Base-by-base conservation (phyloP, 495 filamentous ascomycete genomes). In the Xylaria sp. region DNA sequence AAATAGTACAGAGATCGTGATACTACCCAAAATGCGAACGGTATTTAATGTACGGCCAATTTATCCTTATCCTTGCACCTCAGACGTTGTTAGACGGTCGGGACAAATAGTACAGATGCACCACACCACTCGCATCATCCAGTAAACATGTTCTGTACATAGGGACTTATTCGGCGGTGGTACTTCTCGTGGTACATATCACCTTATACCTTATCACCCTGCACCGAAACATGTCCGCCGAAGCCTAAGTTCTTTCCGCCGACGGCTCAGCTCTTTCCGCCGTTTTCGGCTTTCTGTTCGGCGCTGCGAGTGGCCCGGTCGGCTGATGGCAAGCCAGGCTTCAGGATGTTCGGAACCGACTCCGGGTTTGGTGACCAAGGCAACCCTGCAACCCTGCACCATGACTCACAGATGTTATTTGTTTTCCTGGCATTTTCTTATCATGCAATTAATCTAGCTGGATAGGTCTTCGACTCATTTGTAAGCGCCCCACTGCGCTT, bases 291-390 rank as follows among this genome's bases (percentile, higher is more conserved):
- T 19, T 7, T 58, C 0, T 5, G n/a, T n/a, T n/a, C n/a, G n/a
- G n/a, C n/a, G n/a, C n/a, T n/a, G n/a, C n/a, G 1, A 43, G 59
- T 26, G 59, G 59, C 19, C 53, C 6, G 8, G 11, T 17, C 12
- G 3, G 14, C 11, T 5, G 8, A n/a, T n/a, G 53, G 19, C 12
- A 6, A 37, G 9, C 55, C 31, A 29, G 55, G 26, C 55, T 58
- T 58, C 61, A 15, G n/a, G 3, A 2, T 12, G 40, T 31, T 46
- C 61, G 40, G 61, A 63, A 46, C 61, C 61, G 61, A 63, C 33
- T 11, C 3, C 5, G 59, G 59, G 37, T 14, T 62, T 14, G 29
- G 53, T 33, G 24, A 17, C 53, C 14, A 19, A 31, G 24, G 26
- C 52, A 57, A 35, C 26, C 53, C n/a, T 52, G 48, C 50, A 21